phyloP scores from a whole-genome alignment of 495 filamentous ascomycete genomes.

The Trichocladium uniseriatum region DNA sequence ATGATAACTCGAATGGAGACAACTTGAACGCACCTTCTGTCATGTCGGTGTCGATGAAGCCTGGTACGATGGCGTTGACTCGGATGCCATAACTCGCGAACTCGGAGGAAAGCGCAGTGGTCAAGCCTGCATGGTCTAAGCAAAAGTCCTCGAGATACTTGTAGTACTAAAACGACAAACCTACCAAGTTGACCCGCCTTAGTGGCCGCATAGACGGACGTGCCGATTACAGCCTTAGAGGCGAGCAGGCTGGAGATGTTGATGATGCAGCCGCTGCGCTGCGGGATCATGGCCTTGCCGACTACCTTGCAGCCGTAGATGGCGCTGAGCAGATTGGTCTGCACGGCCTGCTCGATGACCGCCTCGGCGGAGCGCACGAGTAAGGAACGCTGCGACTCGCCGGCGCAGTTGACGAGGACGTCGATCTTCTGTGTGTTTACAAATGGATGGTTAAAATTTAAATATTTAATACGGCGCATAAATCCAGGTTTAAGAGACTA shows the following conservation, averaged over 20 bases:
- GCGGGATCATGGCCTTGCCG: constrained; percentile 37
- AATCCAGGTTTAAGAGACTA: too few species aligned
- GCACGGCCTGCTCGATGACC: constrained; percentile 42
- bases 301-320: constrained; percentile 54
- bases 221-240: constrained; percentile 51
- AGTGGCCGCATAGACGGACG: constrained; percentile 64
- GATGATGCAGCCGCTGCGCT: constrained; percentile 50
- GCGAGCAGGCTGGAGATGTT: constrained; percentile 71
- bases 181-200: constrained; percentile 70
- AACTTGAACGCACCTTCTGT: constrained; percentile 46
- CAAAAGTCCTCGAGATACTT: not conserved
- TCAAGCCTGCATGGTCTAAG: constrained; percentile 43
- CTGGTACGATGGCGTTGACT: constrained; percentile 74
- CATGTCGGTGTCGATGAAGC: constrained; percentile 76
- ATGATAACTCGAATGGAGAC: too few species aligned
- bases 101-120: constrained; percentile 59
- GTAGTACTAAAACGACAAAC: not conserved
- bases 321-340: constrained; percentile 65
- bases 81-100: constrained; percentile 48
- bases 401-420: constrained; percentile 70
- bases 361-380: constrained; percentile 38
- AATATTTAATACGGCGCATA: too few species aligned
- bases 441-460: too few species aligned
- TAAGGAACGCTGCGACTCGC: constrained; percentile 51
- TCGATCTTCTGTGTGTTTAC: constrained; percentile 34